Evolutionary conservation across 1,284 basidiomycete genomes (phyloP), one percentile per base, ranked within the genome.

Genomic region (Trichosporon faecale): DNA sequence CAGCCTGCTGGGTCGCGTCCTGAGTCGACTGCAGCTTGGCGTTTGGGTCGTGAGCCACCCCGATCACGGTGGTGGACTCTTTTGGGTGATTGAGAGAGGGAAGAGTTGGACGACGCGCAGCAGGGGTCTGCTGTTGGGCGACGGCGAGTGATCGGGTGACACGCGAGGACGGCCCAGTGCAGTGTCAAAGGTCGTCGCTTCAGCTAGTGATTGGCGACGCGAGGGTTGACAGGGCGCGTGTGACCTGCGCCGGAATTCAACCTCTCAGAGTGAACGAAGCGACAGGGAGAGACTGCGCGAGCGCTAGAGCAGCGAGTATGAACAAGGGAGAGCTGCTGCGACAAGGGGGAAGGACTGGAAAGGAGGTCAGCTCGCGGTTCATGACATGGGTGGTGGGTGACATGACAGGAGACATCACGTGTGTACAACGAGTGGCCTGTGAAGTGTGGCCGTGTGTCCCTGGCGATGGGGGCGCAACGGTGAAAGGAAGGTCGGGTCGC

Each of bases 11-110:
- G 55, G 55, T 60, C 14, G 55, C 16, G 55, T 60, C 55, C 52
- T 57, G 52, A 57, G 52, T 57, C 25, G 52, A 57, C 52, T 57
- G 52, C 55, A 60, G 55, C 27, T 29, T 60, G 55, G 55, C 55
- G 25, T 29, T 60, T 60, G 27, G 12, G 55, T 60, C 29, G 55
- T 29, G 55, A 60, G 55, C 55, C 55, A 60, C 55, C 25, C 55
- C 55, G 55, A 18, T 60, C 55, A 31, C 55, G 55, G 55, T 29
- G 25, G 25, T 60, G 55, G 8, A 29, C 55, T 60, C 55, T n/a
- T 29, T 16, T 8, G 31, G 55, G 29, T 16, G 21, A 12, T 16
- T 5, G 18, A 60, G 27, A 14, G 16, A 18, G 55, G 52, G 27
- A 21, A 29, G 55, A 60, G 25, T 23, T 29, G 8, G 29, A 29